Evolutionary conservation across 1,284 basidiomycete species (phyloP), one percentile per base, ranked within the genome.

Genomic region (Pterula multifida): DNA sequence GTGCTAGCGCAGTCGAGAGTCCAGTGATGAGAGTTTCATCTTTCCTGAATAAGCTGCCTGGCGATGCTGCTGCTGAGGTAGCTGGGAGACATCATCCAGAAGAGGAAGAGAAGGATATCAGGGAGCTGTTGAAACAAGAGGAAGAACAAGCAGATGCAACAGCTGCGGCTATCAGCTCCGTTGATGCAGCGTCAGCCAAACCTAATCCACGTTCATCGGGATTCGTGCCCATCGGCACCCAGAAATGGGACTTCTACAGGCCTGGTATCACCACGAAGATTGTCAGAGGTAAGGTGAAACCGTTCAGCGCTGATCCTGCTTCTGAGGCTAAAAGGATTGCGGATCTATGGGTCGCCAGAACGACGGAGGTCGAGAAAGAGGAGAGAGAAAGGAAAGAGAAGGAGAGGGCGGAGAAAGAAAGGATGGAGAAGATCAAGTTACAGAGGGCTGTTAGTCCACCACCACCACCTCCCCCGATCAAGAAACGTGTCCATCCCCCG

Each of bases 151-250:
- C 46, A 52, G 26, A 47, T 28, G 54, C 51, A 44, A 48, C 51
- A 25, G 54, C 63, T 36, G 63, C 61, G 52, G 57, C 64, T 36
- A 60, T 67, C 45, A 65, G 67, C 1, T 56, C 65, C 22, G 60
- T 67, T 1, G 21, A 42, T 9, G 9, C 39, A 11, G 4, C 4
- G 9, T n/a, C 13, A 6, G 9, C 39, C 39, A 9, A 6, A 6
- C 81, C 83, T 0, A 78, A 85, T 57, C 80, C 81, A 32, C 76
- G 82, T 2, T 85, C 83, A 0, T 85, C 81, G 47, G 83, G 83
- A 0, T 86, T 86, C 57, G 69, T 84, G 17, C 78, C 83, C 0
- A 74, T 85, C 11, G 70, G 73, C 3, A 75, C 77, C 0, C 65
- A 78, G 52, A 72, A 71, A 52, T 59, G 65, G 36, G 67, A 69